These are phyloP conservation scores for Lactarius sp. DNA, from an alignment of 768 basidiomycete species.

Conservation along the genomic window DNA sequence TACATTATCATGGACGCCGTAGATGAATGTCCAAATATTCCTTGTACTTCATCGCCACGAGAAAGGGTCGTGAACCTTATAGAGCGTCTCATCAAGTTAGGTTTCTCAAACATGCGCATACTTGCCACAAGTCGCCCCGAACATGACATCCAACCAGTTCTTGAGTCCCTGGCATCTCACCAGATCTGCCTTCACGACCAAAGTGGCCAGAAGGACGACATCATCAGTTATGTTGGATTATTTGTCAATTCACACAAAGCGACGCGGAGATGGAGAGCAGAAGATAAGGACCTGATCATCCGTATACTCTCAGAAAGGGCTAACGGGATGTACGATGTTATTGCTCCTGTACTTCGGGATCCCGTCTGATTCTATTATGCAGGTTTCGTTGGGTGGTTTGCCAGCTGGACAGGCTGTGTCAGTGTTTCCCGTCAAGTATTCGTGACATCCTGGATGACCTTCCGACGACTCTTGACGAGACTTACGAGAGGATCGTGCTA, in stretches of 20 bases:
- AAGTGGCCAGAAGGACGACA: not conserved
- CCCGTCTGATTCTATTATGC: not conserved
- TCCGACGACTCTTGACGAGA: not conserved
- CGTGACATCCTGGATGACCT: not conserved
- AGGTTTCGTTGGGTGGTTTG: constrained; percentile 1
- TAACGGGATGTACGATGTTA: not conserved
- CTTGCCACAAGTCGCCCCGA: not conserved
- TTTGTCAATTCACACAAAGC: not conserved
- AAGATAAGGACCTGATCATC: not conserved
- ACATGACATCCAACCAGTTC: not conserved
- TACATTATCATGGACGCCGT: no score
- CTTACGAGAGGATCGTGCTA: not conserved
- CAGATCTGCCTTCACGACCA: not conserved
- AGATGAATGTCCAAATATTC: no score
- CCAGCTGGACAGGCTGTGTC: not conserved
- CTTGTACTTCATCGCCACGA: not conserved
- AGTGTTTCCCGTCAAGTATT: not conserved
- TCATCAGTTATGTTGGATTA: not conserved
- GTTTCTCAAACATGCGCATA: not conserved
- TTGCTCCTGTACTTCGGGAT: not conserved
- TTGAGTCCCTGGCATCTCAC: not conserved
- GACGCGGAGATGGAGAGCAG: not conserved
- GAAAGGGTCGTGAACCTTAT: not conserved
- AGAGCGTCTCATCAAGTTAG: not conserved
- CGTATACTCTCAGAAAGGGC: not conserved